Evolutionary conservation across 768 basidiomycete species (phyloP).

Genomic region (Boletus reticuloceps): DNA sequence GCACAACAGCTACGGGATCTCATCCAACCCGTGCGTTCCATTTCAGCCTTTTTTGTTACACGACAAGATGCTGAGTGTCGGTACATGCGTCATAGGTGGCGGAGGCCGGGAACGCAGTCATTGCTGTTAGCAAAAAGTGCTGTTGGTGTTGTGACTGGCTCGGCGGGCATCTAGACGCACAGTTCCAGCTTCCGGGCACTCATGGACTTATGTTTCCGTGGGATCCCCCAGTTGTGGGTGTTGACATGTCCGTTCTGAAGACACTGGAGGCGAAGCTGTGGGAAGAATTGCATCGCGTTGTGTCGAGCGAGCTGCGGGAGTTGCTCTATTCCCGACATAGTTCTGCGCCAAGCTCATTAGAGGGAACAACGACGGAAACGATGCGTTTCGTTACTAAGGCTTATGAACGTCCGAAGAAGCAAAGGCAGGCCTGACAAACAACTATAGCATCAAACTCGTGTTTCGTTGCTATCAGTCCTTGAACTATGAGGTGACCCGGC

Average conservation of each 20-base stretch:
- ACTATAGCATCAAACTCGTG: no score
- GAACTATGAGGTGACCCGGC: no score
- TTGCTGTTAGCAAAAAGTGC: background rate
- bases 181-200: background rate
- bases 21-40: background rate
- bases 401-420: no score
- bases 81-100: background rate
- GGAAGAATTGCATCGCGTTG: background rate
- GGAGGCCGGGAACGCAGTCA: background rate
- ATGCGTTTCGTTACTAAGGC: no score
- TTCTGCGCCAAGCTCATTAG: background rate
- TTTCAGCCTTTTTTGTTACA: background rate
- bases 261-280: background rate
- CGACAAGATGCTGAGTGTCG: no score
- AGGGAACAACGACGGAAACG: no score
- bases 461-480: no score
- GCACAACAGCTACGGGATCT: background rate
- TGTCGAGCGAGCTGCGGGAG: background rate
- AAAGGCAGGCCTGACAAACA: no score
- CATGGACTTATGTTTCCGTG: background rate
- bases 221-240: background rate
- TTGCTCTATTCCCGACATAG: background rate
- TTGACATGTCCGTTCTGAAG: background rate
- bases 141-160: slow-evolving; percentile 2
- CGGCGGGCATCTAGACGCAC: background rate